These are phyloP conservation scores for Podila epigama DNA, from an alignment of 192 early-diverging fungal species.

Conservation along the genomic window DNA sequence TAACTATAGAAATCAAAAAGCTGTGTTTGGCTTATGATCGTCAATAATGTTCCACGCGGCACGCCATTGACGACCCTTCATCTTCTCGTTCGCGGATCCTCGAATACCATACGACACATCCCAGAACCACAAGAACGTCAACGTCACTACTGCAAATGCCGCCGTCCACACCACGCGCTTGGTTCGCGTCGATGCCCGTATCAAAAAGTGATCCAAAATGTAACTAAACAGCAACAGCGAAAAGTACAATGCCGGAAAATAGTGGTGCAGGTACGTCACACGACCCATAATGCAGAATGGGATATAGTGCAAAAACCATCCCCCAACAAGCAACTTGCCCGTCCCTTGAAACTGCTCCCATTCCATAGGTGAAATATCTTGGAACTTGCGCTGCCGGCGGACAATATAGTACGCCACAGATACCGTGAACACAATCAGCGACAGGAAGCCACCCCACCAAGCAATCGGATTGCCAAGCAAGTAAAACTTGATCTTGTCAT, in stretches of 20 bases:
- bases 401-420: slow-evolving; percentile 62
- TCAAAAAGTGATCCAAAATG: slow-evolving; percentile 75
- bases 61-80: slow-evolving; percentile 73
- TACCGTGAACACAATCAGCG: slow-evolving; percentile 58
- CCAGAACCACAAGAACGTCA: slow-evolving; percentile 78
- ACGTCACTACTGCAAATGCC: slow-evolving; percentile 50
- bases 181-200: slow-evolving; percentile 1
- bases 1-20: no score
- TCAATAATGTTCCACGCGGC: slow-evolving; percentile 82
- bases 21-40: slow-evolving; percentile 45
- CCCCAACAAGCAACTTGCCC: slow-evolving; percentile 76
- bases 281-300: slow-evolving; percentile 98
- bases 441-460: slow-evolving; percentile 81
- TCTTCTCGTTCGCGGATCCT: slow-evolving; percentile 65
- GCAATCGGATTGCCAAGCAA: slow-evolving; percentile 92
- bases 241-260: slow-evolving; percentile 97
- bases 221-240: slow-evolving; percentile 81
- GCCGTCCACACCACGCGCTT: slow-evolving; percentile 50
- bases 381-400: slow-evolving; percentile 67
- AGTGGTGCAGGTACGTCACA: slow-evolving; percentile 96
- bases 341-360: slow-evolving; percentile 80
- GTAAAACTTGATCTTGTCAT: slow-evolving; percentile 86
- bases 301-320: slow-evolving; percentile 95
- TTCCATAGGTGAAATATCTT: slow-evolving; percentile 56
- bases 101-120: slow-evolving; percentile 85